These are phyloP conservation scores for Phytophthora palmivora DNA, from an alignment of 352 stramenopile genomes.

Conservation along the genomic window DNA sequence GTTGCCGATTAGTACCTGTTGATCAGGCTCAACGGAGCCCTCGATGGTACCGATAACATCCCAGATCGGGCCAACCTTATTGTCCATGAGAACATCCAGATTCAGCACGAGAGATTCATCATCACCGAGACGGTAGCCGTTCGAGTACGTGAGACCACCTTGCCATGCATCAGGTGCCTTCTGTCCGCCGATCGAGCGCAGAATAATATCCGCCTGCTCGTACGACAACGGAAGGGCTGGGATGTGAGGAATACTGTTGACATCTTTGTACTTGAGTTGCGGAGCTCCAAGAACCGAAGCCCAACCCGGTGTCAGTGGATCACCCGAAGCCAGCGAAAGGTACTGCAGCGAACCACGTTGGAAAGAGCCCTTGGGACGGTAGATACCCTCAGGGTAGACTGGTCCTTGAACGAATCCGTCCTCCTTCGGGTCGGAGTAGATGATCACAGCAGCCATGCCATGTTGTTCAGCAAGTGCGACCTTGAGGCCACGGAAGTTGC, in stretches of 20 bases:
- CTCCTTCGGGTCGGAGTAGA: constrained; percentile 80
- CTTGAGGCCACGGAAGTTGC: constrained; percentile 57
- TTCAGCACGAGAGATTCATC: constrained; percentile 50
- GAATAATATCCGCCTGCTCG: constrained; percentile 66
- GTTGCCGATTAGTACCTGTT: constrained; percentile 70
- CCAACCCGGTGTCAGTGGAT: constrained; percentile 53
- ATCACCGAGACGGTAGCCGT: constrained; percentile 67
- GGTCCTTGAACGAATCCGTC: constrained; percentile 64
- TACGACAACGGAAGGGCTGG: constrained; percentile 44
- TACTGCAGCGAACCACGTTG: constrained; percentile 80
- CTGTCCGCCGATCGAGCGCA: constrained; percentile 58
- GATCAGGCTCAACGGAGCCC: constrained; percentile 49
- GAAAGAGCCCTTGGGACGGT: constrained; percentile 56
- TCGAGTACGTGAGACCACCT: constrained; percentile 53
- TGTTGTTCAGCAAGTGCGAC: constrained; percentile 69
- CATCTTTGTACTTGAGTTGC: constrained; percentile 44
- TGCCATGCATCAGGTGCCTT: constrained; percentile 52
- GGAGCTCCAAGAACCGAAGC: constrained; percentile 38
- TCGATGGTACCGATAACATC: constrained; percentile 57
- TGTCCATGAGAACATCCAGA: constrained; percentile 77
- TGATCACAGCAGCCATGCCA: constrained; percentile 59
- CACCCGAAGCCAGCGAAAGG: constrained; percentile 60
- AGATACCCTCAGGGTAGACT: constrained; percentile 71
- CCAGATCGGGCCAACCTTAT: constrained; percentile 71
- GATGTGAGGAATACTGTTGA: constrained; percentile 59